Conservation (phyloP, 257 asterid genomes). For the Jaltomata sinuosa region DNA sequence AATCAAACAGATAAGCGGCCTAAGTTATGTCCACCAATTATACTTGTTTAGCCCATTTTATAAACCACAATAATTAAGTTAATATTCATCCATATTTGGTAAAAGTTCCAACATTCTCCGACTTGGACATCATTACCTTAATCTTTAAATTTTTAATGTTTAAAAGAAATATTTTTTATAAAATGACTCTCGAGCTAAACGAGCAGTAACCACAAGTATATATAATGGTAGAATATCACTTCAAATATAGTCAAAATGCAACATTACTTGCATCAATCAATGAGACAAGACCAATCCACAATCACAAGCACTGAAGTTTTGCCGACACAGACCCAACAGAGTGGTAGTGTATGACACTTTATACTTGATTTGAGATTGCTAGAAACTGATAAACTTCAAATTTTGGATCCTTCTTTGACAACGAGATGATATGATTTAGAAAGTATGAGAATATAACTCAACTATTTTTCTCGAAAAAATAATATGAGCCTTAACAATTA, state of each 20-base stretch:
- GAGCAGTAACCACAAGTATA: background rate
- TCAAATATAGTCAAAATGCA: background rate
- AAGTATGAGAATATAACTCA: background rate
- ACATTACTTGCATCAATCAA: background rate
- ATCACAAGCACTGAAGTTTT: background rate
- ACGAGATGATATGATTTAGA: too few species aligned
- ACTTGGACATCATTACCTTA: background rate
- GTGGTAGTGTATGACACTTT: background rate
- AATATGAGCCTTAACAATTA: background rate
- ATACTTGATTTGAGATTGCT: too few species aligned
- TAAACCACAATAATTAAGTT: background rate
- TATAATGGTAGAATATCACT: background rate
- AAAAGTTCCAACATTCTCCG: background rate
- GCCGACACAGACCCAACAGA: background rate
- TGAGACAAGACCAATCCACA: background rate
- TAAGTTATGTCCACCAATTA: background rate
- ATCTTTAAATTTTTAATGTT: too few species aligned
- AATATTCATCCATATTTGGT: background rate
- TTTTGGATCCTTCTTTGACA: too few species aligned
- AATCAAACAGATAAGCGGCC: background rate
- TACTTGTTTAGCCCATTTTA: background rate
- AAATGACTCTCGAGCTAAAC: background rate
- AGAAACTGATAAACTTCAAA: too few species aligned
- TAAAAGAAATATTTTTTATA: too few species aligned
- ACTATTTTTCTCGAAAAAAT: background rate